A percentile compares a stretch with the other conserved stretches of the same genome.
phyloP scores from a whole-genome alignment of 257 asterid genomes.

The Nemophila menziesii region DNA sequence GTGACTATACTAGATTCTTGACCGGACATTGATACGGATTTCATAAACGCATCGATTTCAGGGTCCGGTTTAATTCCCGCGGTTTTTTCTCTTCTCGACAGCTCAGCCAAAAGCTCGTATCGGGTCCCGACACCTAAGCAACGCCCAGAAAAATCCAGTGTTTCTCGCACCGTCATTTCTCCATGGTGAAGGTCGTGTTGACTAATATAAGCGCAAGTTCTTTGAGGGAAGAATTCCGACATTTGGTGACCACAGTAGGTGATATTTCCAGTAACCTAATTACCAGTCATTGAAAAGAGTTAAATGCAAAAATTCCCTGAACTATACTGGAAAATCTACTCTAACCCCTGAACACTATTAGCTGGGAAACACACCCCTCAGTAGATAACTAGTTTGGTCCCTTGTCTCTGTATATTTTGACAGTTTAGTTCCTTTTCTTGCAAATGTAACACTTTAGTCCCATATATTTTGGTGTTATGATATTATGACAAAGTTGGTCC shows the following conservation, averaged over 20 bases:
- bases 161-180: constrained; percentile 93
- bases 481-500: too few species aligned
- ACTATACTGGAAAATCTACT: too few species aligned
- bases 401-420: too few species aligned
- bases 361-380: too few species aligned
- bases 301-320: too few species aligned
- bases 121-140: constrained; percentile 90
- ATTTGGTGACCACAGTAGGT: constrained; percentile 85
- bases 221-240: constrained; percentile 67
- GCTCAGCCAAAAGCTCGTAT: constrained; percentile 54
- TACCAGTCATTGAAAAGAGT: too few species aligned
- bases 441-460: too few species aligned
- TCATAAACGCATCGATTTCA: constrained; percentile 58
- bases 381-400: too few species aligned
- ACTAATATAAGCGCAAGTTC: constrained; percentile 85
- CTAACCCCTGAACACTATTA: too few species aligned
- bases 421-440: too few species aligned
- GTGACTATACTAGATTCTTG: constrained; percentile 72
- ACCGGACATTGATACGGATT: constrained; percentile 71
- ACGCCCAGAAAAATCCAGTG: constrained; percentile 77
- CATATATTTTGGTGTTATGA: too few species aligned
- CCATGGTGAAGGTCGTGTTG: constrained; percentile 86
- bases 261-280: constrained; percentile 54
- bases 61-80: constrained; percentile 59
- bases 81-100: constrained; percentile 51